These are phyloP conservation scores for Psilocybe subaeruginosa DNA, from an alignment of 768 basidiomycete species.

Conservation along the genomic window DNA sequence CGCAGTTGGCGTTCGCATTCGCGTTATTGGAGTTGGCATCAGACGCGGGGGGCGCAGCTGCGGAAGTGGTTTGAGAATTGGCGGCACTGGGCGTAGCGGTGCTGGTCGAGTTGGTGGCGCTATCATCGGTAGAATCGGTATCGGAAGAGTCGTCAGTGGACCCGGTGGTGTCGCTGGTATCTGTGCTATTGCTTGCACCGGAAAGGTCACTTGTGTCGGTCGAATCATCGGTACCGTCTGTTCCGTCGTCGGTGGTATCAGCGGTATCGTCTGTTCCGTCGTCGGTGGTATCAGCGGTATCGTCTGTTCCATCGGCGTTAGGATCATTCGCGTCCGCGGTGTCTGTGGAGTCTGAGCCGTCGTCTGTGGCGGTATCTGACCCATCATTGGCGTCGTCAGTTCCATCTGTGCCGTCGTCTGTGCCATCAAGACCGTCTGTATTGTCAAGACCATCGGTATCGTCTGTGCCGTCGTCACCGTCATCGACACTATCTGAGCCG, in stretches of 20 bases:
- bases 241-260: constrained; percentile 2
- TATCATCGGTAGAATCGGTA: constrained; percentile 4
- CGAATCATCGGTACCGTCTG: constrained; percentile 1
- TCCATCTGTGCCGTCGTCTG: constrained; percentile 2
- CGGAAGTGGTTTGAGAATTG: constrained; percentile 3
- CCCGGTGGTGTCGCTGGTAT: constrained; percentile 9
- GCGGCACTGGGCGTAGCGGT: constrained; percentile 11
- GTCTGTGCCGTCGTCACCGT: constrained; percentile 4
- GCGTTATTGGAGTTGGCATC: constrained; percentile 4
- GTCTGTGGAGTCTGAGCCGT: constrained; percentile 4
- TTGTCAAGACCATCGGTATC: background rate
- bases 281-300: constrained; percentile 6
- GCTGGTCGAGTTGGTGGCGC: constrained; percentile 15
- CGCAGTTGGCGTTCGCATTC: constrained; percentile 11
- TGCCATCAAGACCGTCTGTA: background rate
- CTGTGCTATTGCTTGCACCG: constrained; percentile 17
- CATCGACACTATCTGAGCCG: background rate
- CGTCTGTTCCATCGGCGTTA: constrained; percentile 11
- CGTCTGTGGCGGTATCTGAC: constrained; percentile 8
- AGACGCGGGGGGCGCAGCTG: constrained; percentile 8
- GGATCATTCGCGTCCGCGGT: constrained; percentile 4
- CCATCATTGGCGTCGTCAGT: constrained; percentile 9
- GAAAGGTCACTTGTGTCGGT: constrained; percentile 12
- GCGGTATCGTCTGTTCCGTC: background rate
- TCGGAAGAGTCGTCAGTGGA: constrained; percentile 6